Conservation (phyloP, 2,329 filamentous ascomycete species). For the Chalara sp. region DNA sequence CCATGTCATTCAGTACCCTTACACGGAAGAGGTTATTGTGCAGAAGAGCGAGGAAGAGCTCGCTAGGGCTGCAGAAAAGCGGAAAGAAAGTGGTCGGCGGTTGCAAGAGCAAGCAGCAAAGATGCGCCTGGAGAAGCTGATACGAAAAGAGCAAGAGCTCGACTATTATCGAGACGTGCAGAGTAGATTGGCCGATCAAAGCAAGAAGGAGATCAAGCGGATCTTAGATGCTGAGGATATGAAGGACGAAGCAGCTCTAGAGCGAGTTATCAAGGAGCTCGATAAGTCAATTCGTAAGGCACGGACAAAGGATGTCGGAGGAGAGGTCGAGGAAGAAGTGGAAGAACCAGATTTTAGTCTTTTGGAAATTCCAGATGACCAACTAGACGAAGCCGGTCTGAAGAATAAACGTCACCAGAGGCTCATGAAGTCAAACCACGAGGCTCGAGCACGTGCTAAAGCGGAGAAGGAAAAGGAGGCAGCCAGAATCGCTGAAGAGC, state of each 20-base stretch:
- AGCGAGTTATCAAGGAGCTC: slow-evolving; percentile 78
- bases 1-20: slow-evolving; percentile 86
- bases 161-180: slow-evolving; percentile 90
- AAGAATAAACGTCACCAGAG: slow-evolving; percentile 92
- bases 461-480: slow-evolving; percentile 93
- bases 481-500: slow-evolving; percentile 74
- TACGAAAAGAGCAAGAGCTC: slow-evolving; percentile 91
- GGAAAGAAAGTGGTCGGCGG: slow-evolving; percentile 86
- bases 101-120: slow-evolving; percentile 95
- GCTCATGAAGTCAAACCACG: slow-evolving; percentile 89
- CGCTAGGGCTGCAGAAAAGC: slow-evolving; percentile 81
- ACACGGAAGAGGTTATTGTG: slow-evolving; percentile 79
- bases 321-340: slow-evolving; percentile 66
- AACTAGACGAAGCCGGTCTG: slow-evolving; percentile 83
- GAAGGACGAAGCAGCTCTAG: slow-evolving; percentile 82
- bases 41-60: slow-evolving; percentile 95
- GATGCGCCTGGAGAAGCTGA: slow-evolving; percentile 90
- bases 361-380: slow-evolving; percentile 81
- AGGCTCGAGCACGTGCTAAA: slow-evolving; percentile 88
- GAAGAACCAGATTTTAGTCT: slow-evolving; percentile 83
- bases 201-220: slow-evolving; percentile 85
- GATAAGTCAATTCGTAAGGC: slow-evolving; percentile 87
- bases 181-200: slow-evolving; percentile 61
- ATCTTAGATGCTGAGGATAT: slow-evolving; percentile 86
- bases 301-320: slow-evolving; percentile 86